Percentiles rank a stretch among this genome's conserved stretches.
Conservation (phyloP, 202 grass and related monocot genomes). For the Hordeum pubiflorum region DNA sequence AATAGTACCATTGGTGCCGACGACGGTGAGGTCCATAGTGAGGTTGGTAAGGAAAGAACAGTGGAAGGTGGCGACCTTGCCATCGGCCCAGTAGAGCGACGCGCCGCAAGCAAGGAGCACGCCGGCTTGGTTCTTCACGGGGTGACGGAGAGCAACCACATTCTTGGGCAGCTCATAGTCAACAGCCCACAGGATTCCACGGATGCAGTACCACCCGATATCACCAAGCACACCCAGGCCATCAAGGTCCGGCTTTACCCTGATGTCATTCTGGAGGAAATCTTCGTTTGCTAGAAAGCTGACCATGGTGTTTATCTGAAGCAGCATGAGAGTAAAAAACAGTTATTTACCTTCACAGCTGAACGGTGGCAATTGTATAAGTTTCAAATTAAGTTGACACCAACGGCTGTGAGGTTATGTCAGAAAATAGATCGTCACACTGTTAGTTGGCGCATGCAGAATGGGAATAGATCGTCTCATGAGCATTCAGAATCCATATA, state of each 20-base stretch:
- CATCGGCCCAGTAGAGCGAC: constrained; percentile 55
- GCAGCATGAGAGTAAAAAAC: not conserved
- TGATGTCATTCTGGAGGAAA: constrained; percentile 80
- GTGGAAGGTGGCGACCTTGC: constrained; percentile 48
- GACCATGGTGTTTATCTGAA: constrained; percentile 55
- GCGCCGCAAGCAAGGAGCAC: constrained; percentile 65
- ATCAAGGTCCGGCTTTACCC: constrained; percentile 83
- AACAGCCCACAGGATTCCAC: constrained; percentile 68
- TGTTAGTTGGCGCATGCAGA: not conserved
- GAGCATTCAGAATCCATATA: constrained; percentile 8
- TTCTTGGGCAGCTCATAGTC: constrained; percentile 64
- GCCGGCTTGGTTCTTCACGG: constrained; percentile 51
- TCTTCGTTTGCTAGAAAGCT: constrained; percentile 45
- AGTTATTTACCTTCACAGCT: not conserved
- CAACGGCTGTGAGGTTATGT: not conserved
- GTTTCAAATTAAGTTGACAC: not conserved
- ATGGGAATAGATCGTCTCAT: not conserved
- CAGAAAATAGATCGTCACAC: not conserved
- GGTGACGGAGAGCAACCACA: constrained; percentile 28
- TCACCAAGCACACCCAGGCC: constrained; percentile 76
- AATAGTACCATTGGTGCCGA: constrained; percentile 64
- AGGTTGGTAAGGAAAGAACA: constrained; percentile 65
- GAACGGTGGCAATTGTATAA: not conserved
- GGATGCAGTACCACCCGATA: constrained; percentile 85
- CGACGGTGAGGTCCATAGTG: constrained; percentile 48